Conservation (phyloP, 805 yeast species). For the Candida coquimbonensis region DNA sequence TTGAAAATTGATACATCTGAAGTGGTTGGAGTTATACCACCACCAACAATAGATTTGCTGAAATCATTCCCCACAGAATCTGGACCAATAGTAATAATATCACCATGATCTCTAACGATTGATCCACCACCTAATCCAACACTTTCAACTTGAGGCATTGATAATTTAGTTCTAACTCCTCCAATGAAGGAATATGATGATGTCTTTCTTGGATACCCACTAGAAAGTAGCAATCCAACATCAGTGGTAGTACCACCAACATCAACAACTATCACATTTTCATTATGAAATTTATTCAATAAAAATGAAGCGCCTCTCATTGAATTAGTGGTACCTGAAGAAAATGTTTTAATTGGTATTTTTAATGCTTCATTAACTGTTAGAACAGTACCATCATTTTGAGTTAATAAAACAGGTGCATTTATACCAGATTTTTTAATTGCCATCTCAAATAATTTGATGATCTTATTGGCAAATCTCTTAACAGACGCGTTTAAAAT, state of each 20-base stretch:
- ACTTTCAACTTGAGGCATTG: constrained; percentile 46
- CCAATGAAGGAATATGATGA: constrained; percentile 38
- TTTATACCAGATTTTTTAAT: constrained; percentile 27
- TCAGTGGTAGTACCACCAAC: constrained; percentile 49
- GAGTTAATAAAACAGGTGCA: constrained; percentile 28
- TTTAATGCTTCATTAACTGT: constrained; percentile 33
- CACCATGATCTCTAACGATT: constrained; percentile 28
- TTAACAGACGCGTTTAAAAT: constrained; percentile 39
- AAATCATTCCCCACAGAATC: constrained; percentile 40
- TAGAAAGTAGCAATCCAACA: constrained; percentile 36
- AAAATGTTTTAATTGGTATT: constrained; percentile 39
- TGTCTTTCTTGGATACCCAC: constrained; percentile 42
- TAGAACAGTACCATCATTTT: constrained; percentile 44
- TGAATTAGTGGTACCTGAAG: constrained; percentile 45
- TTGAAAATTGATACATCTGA: constrained; percentile 26
- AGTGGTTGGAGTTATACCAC: constrained; percentile 34
- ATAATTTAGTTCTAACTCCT: constrained; percentile 40
- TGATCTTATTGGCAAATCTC: constrained; percentile 35
- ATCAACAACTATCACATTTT: constrained; percentile 34
- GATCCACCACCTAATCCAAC: constrained; percentile 49
- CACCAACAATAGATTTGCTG: constrained; percentile 32
- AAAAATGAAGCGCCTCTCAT: constrained; percentile 42
- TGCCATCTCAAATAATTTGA: constrained; percentile 32
- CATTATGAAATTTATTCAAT: constrained; percentile 27
- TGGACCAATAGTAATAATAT: constrained; percentile 34